Conservation (phyloP, 1,284 basidiomycete genomes). For the Trametes sp. region DNA sequence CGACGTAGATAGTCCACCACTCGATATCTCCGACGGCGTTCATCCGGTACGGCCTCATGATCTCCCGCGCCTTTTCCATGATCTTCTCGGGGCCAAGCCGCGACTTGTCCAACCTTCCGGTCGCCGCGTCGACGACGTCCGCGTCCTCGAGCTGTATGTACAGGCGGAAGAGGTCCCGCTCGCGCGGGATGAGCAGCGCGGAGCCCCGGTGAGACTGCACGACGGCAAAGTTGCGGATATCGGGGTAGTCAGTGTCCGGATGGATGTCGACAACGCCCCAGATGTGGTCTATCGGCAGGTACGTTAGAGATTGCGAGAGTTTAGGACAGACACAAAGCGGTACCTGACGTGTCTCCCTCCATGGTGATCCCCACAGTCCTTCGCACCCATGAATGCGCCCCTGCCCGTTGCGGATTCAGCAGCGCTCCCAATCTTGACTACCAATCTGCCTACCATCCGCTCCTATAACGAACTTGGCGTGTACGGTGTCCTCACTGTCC, state of each 20-base stretch:
- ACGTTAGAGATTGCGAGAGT: background rate
- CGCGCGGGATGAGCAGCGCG: slow-evolving; percentile 78
- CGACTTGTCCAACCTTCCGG: slow-evolving; percentile 66
- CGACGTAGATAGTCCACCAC: slow-evolving; percentile 85
- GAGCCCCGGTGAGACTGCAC: slow-evolving; percentile 63
- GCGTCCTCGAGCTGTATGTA: slow-evolving; percentile 74
- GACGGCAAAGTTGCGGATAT: slow-evolving; percentile 74
- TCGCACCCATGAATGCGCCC: slow-evolving; percentile 85
- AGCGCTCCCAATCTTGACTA: slow-evolving; percentile 22
- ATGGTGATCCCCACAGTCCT: slow-evolving; percentile 70
- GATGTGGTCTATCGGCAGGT: slow-evolving; percentile 57
- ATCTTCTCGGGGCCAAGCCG: slow-evolving; percentile 67
- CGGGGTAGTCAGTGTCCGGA: slow-evolving; percentile 80
- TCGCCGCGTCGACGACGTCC: slow-evolving; percentile 54
- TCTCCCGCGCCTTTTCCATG: slow-evolving; percentile 69
- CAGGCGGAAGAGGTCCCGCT: slow-evolving; percentile 73
- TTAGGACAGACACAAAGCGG: too few species aligned
- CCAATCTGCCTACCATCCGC: slow-evolving; percentile 61
- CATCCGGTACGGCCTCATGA: slow-evolving; percentile 73
- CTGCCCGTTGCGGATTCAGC: slow-evolving; percentile 33
- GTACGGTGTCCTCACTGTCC: slow-evolving; percentile 50
- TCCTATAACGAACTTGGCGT: slow-evolving; percentile 63
- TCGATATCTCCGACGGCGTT: slow-evolving; percentile 65
- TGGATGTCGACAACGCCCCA: slow-evolving; percentile 84
- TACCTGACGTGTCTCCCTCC: slow-evolving; percentile 79